Evolutionary conservation across 2,329 filamentous ascomycete species (phyloP).

Genomic region (Paecilomyces sp.): DNA sequence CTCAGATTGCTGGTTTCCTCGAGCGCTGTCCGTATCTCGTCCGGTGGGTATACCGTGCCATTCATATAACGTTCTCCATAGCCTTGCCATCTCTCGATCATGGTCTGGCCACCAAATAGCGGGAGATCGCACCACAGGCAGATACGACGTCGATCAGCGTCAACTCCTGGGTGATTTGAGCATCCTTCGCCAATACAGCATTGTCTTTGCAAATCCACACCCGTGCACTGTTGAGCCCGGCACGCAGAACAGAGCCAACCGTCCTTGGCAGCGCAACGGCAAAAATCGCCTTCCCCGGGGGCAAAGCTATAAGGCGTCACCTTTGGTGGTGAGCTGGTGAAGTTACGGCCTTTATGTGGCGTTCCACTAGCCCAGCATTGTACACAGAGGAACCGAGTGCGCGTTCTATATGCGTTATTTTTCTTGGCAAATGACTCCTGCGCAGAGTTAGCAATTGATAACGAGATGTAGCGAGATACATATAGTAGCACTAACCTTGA

Average conservation of each 20-base stretch:
- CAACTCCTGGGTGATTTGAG: conserved; percentile 9
- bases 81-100: conserved; percentile 3
- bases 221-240: conserved; percentile 17
- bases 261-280: conserved; percentile 17
- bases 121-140: conserved; percentile 24
- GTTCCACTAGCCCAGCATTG: conserved; percentile 21
- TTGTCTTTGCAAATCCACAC: conserved; percentile 9
- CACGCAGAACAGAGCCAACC: conserved; percentile 21
- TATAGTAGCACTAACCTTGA: conserved; percentile 9
- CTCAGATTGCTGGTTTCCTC: neutral
- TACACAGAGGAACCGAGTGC: conserved; percentile 19
- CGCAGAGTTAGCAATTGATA: neutral
- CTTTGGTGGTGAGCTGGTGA: conserved; percentile 7
- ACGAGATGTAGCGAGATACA: neutral
- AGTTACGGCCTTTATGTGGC: conserved; percentile 13
- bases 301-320: conserved; percentile 7
- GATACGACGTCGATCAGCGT: conserved; percentile 18
- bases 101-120: conserved; percentile 1
- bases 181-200: conserved; percentile 19
- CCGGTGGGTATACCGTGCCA: neutral
- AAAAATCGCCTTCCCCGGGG: conserved; percentile 13
- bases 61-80: conserved; percentile 2
- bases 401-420: conserved; percentile 21
- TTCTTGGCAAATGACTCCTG: conserved; percentile 18
- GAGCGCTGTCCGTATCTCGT: neutral